Base-by-base conservation (phyloP, 108 stramenopile species). In the Schizochytrium sp. region DNA sequence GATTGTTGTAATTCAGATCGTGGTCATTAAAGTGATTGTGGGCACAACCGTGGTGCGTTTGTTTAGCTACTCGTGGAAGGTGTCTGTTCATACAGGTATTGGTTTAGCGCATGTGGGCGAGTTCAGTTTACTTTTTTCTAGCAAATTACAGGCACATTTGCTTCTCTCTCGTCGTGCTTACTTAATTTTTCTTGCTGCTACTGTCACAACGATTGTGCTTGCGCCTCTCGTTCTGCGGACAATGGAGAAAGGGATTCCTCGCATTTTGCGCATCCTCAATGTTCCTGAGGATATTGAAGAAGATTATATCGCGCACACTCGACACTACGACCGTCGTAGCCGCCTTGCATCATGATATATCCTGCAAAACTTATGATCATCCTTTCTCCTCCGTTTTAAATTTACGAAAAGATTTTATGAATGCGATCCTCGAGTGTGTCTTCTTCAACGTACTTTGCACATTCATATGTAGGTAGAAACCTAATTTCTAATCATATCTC, bases 91-190 rank as follows among this genome's bases (percentile, higher is more conserved):
- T 28, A 47, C 83, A 3, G 89, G 46, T 12, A 41, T 89, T 5
- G 89, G 88, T 19, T 28, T 89, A 38, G 89, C 89, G 58, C 89
- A 89, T 7, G 64, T 89, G 46, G 50, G 47, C 28, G 89, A 89
- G 56, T 89, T 49, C 87, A 19, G 28, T 41, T 50, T 89, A 47
- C 38, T 69, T 15, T 89, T 89, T 46, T 89, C 89, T 4, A 88
- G 89, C 83, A 89, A 89, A 53, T 50, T 88, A 8, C 89, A 89
- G 56, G 89, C 89, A 4, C 56, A 89, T 3, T 50, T 89, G 5
- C 17, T 89, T 46, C 57, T 89, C 41, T 88, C 88, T 3, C 17
- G 89, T 1, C 28, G 47, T 3, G 47, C 58, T 59, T 89, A 89
- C 60, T 57, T 89, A 13, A 38, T 88, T 15, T 55, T 50, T 28